phyloP scores from a whole-genome alignment of 139 green algal genomes.

The Chlamydomonas sp. region DNA sequence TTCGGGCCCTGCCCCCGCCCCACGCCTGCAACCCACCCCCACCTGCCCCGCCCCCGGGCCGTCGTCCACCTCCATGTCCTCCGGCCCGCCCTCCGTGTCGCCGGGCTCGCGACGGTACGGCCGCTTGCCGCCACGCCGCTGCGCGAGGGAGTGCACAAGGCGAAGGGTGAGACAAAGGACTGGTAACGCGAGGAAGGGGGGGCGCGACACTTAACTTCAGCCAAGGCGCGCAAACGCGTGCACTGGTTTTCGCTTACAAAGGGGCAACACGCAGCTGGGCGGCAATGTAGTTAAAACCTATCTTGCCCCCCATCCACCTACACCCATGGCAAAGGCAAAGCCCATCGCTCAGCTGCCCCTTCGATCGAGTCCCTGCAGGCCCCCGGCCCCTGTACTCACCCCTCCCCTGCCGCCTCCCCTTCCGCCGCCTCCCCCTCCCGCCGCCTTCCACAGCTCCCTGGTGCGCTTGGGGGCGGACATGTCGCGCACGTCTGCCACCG shows the following conservation, averaged over 20 bases:
- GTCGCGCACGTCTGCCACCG: slow-evolving; percentile 45
- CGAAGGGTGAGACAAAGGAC: background rate
- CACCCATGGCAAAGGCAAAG: background rate
- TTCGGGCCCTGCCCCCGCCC: background rate
- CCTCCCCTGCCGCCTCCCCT: background rate
- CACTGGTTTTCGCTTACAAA: background rate
- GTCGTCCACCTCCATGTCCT: slow-evolving; percentile 29
- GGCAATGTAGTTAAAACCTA: background rate
- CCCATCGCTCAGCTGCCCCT: background rate
- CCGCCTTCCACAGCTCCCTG: slow-evolving; percentile 45
- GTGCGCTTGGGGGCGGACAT: slow-evolving; percentile 30
- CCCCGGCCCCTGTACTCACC: background rate
- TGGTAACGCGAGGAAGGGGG: background rate
- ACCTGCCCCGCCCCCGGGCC: background rate
- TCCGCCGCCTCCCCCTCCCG: background rate
- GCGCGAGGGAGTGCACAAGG: background rate
- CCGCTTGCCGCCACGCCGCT: slow-evolving; percentile 3
- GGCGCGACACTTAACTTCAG: background rate
- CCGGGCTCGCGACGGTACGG: background rate
- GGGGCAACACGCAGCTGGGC: background rate
- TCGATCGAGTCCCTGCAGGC: background rate
- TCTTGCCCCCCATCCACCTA: background rate
- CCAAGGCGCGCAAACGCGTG: background rate
- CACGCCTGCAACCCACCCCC: background rate
- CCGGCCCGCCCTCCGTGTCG: background rate